These are phyloP conservation scores for Teunomyces aglyptinius DNA, from an alignment of 805 yeast genomes.

Conservation along the genomic window DNA sequence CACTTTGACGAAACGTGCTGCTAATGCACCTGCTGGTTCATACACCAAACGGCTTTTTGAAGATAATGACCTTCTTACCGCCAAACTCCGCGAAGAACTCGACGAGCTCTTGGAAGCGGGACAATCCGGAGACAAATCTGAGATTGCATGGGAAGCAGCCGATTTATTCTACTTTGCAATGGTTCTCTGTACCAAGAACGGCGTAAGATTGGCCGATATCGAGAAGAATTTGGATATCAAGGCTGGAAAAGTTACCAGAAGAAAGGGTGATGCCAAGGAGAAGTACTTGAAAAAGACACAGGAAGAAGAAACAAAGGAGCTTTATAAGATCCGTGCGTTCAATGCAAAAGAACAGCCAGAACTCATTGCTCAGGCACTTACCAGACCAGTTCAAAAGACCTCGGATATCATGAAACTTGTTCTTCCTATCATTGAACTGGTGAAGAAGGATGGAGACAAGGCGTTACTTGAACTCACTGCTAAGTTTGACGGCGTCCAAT, in stretches of 20 bases:
- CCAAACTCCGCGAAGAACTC: slow-evolving; percentile 93
- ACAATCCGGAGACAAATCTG: slow-evolving; percentile 22
- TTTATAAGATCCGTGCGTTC: slow-evolving; percentile 52
- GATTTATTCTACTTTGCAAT: slow-evolving; percentile 67
- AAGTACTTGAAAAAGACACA: slow-evolving; percentile 49
- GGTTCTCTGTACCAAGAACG: slow-evolving; percentile 60
- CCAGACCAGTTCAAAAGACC: slow-evolving; percentile 95
- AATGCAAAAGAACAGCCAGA: slow-evolving; percentile 39
- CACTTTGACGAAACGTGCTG: slow-evolving; percentile 60
- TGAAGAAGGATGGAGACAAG: slow-evolving; percentile 73
- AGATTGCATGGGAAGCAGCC: slow-evolving; percentile 96
- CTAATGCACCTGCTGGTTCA: slow-evolving; percentile 85
- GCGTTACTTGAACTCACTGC: slow-evolving; percentile 88
- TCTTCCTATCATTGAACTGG: slow-evolving; percentile 81
- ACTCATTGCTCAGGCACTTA: slow-evolving; percentile 58
- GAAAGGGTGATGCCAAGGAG: slow-evolving; percentile 95
- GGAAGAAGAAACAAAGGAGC: slow-evolving; percentile 24
- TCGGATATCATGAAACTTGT: slow-evolving; percentile 91
- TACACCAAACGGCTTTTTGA: slow-evolving; percentile 85
- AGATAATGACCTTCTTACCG: slow-evolving; percentile 71
- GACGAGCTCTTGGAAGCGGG: slow-evolving; percentile 91
- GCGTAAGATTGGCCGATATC: slow-evolving; percentile 76
- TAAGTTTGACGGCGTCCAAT: slow-evolving; percentile 82
- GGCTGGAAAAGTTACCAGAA: slow-evolving; percentile 81
- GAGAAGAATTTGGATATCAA: slow-evolving; percentile 83